A percentile compares a stretch with the other conserved stretches of the same genome.
Conservation (phyloP, 768 basidiomycete genomes). For the Austroboletus festivus region DNA sequence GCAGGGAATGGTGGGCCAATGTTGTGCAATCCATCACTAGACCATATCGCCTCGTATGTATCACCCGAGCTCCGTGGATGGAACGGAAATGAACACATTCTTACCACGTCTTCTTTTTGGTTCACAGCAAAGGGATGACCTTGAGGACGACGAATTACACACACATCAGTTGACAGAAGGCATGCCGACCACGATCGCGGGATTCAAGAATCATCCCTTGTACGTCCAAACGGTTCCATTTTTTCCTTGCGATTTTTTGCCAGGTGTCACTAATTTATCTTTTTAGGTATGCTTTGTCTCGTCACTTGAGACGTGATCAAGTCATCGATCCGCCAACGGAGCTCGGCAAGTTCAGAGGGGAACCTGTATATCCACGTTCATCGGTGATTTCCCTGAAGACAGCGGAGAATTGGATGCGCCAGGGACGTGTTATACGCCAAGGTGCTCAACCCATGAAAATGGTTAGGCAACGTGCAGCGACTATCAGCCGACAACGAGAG, state of each 20-base stretch:
- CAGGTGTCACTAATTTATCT: not conserved
- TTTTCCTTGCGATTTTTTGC: conserved; percentile 24
- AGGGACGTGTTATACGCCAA: conserved; percentile 67
- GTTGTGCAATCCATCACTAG: conserved; percentile 62
- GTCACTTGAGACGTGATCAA: conserved; percentile 87
- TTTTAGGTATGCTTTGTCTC: conserved; percentile 72
- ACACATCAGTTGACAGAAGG: conserved; percentile 76
- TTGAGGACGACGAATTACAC: conserved; percentile 88
- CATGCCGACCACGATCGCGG: conserved; percentile 87
- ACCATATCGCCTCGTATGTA: conserved; percentile 77
- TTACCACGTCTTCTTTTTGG: conserved; percentile 3
- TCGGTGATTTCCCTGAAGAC: conserved; percentile 85
- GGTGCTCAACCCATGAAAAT: conserved; percentile 86
- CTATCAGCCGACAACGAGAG: conserved; percentile 74
- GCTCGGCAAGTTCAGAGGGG: conserved; percentile 89
- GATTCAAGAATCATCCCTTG: conserved; percentile 96
- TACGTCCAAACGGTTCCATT: conserved; percentile 28
- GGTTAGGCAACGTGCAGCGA: conserved; percentile 82
- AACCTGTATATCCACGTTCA: conserved; percentile 84
- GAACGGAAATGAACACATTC: conserved; percentile 18
- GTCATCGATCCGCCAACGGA: conserved; percentile 78
- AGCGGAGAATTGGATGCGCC: conserved; percentile 92
- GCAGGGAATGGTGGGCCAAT: conserved; percentile 83
- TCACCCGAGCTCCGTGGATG: conserved; percentile 12
- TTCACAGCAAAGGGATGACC: conserved; percentile 80